Base-by-base conservation (phyloP, 2,329 filamentous ascomycete genomes). In the Phyllosticta paracitricarpa region DNA sequence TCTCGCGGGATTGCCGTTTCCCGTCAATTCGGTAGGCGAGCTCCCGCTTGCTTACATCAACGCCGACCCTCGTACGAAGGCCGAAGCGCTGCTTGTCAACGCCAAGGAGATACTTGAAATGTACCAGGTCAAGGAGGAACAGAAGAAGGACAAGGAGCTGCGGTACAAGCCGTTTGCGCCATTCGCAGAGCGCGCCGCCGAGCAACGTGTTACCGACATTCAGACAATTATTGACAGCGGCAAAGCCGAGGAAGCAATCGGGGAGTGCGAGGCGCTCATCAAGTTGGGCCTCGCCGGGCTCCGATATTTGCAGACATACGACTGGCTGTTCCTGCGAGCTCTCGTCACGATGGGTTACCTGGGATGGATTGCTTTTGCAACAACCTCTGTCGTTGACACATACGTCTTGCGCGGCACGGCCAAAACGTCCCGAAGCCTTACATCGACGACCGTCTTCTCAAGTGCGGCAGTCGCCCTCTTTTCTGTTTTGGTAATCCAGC, bases 221-320 rank as follows among this genome's bases (percentile, higher is more conserved):
- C 80, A 83, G 63, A 71, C 77, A 9, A 76, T 91, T 7, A 93
- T 97, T 59, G 78, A 84, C 14, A 75, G 76, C 9, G 85, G 83
- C 7, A 79, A 83, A 54, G 86, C 86, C 65, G 85, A 93, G 61
- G 83, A 89, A 66, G 90, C 93, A 1, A 96, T 97, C 67, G 79
- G 84, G 62, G 83, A 89, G 68, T 91, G 89, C 1, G 85, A 88
- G 52, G 83, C 85, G 28, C 79, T 99, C 14, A 89, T 97, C 63
- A 82, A 88, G 63, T 77, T 89, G 57, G 88, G 85, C 1, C 81
- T 99, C 1, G 83, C 91, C 64, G 94, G 94, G 7, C 78, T 99
- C 63, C 84, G 94, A 57, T 99, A 99, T 72, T 81, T 99, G 26
- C 94, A 99, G 74, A 99, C 92, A 0, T 99, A 99, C 69, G 94